Evolutionary conservation across 306 rosid genomes (phyloP), one percentile per base, ranked within the genome.

Genomic region (Oemleria cerasiformis): DNA sequence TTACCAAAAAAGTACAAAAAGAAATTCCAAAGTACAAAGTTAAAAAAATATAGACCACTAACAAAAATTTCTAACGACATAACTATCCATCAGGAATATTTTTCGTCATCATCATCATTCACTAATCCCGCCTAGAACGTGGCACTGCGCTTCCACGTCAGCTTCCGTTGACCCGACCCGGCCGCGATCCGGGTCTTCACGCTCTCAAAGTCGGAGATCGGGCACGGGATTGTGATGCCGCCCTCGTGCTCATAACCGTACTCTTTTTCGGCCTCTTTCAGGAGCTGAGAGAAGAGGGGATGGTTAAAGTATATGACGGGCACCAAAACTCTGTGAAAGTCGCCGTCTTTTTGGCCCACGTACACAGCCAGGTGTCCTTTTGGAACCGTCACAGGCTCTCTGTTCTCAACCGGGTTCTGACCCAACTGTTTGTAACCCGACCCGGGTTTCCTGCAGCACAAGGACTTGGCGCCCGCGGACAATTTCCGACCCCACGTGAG

Each of bases 281-380:
- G 71, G 60, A 94, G 86, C 44, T 84, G 86, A 11, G 92, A 80
- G 25, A 94, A 94, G 67, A 94, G 73, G 1, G 97, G 99, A 58
- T 94, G 99, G 79, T 91, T 94, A 43, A 86, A 91, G 81, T 91
- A 94, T 8, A 94, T 79, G 75, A 91, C 96, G 4, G 99, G 99
- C 61, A 94, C 92, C 78, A 91, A n/a, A 4, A 89, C 96, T 0
- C 99, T 81, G 51, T 68, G 88, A 63, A 81, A 88, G 68, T 86
- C 96, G 11, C 89, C 92, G 80, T 86, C 95, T 19, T 85, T 80
- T 74, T 89, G 88, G 1, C 92, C 97, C 45, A 94, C 96, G 76
- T 94, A 94, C 0, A 94, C 96, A 4, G 97, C 99, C 80, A 88
- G 68, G 65, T 91, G 86, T 1, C 99, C 99, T 73, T 89, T 94